A percentile compares a stretch with the other conserved stretches of the same genome.
Conservation (phyloP, 2,329 filamentous ascomycete genomes). For the Lecanicillium sp. region DNA sequence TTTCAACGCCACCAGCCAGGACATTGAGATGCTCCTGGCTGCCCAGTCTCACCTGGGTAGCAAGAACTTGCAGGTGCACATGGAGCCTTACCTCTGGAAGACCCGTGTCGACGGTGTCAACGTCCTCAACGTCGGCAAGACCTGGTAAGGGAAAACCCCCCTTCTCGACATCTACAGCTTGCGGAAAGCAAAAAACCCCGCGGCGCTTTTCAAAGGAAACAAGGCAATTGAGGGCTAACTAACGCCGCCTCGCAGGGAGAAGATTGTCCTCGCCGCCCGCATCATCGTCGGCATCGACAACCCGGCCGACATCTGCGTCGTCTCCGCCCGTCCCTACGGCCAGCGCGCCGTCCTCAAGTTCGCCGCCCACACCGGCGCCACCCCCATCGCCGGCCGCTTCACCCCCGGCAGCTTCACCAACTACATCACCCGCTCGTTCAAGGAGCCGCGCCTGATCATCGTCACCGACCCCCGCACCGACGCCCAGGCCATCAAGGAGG, state of each 20-base stretch:
- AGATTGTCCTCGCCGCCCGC: slow-evolving; percentile 96
- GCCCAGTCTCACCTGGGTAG: slow-evolving; percentile 94
- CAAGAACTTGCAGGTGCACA: slow-evolving; percentile 99
- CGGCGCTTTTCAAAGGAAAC: no score
- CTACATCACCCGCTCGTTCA: slow-evolving; percentile 99
- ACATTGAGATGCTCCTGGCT: slow-evolving; percentile 99
- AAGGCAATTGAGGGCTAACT: neutral
- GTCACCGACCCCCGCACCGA: slow-evolving; percentile 99
- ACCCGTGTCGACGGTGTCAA: slow-evolving; percentile 97
- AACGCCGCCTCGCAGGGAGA: slow-evolving; percentile 65
- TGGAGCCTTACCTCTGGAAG: slow-evolving; percentile 99
- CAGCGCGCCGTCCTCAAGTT: slow-evolving; percentile 99
- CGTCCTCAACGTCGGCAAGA: slow-evolving; percentile 99
- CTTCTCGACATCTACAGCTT: no score
- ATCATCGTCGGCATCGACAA: slow-evolving; percentile 99
- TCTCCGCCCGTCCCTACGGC: slow-evolving; percentile 98
- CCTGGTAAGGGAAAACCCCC: slow-evolving; percentile 72
- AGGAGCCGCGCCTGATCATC: slow-evolving; percentile 98
- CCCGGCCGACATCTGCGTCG: slow-evolving; percentile 98
- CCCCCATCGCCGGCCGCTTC: slow-evolving; percentile 98
- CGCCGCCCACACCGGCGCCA: slow-evolving; percentile 94
- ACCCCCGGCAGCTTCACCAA: slow-evolving; percentile 99
- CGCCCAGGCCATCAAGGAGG: slow-evolving; percentile 99
- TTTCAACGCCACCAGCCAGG: slow-evolving; percentile 95
- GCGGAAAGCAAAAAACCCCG: no score